A percentile compares a stretch with the other conserved stretches of the same genome.
Evolutionary conservation across 2,329 filamentous ascomycete genomes (phyloP).

Genomic region (Fusarium austroafricanum): DNA sequence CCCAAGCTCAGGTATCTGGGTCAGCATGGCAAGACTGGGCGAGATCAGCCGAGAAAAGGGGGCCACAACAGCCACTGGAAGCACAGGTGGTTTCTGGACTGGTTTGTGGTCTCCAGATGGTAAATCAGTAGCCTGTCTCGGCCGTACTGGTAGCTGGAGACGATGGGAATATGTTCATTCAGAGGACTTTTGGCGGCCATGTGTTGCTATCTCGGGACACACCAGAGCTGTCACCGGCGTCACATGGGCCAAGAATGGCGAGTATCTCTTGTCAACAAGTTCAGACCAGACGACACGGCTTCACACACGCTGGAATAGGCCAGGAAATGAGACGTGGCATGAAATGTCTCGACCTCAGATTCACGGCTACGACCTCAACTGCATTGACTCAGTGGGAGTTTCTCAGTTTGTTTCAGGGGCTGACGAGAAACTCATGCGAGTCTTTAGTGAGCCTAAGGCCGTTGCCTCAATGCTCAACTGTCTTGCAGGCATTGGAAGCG

Average conservation of each 20-base stretch:
- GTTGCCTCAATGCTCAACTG: conserved; percentile 79
- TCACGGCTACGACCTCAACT: conserved; percentile 98
- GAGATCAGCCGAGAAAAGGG: conserved; percentile 96
- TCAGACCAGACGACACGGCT: conserved; percentile 93
- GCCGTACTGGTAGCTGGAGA: conserved; percentile 93
- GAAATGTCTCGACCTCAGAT: conserved; percentile 97
- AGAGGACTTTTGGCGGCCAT: conserved; percentile 79
- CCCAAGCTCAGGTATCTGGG: conserved; percentile 85
- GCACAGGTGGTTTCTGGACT: conserved; percentile 95
- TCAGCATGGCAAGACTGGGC: conserved; percentile 85
- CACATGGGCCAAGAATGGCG: conserved; percentile 84
- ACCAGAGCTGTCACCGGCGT: conserved; percentile 83
- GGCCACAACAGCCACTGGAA: conserved; percentile 94
- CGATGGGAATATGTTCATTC: conserved; percentile 76
- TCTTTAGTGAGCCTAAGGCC: conserved; percentile 89
- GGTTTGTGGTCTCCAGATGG: conserved; percentile 90
- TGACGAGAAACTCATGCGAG: conserved; percentile 96
- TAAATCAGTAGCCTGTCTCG: conserved; percentile 80
- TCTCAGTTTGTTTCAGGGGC: conserved; percentile 91
- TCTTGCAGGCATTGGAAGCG: conserved; percentile 70
- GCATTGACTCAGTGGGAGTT: conserved; percentile 79
- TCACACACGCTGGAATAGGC: conserved; percentile 79
- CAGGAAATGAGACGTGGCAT: conserved; percentile 76
- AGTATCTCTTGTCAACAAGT: conserved; percentile 88
- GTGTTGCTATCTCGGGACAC: conserved; percentile 84